phyloP scores from a whole-genome alignment of 176 grass and related monocot genomes.

The Oryza glaberrima region DNA sequence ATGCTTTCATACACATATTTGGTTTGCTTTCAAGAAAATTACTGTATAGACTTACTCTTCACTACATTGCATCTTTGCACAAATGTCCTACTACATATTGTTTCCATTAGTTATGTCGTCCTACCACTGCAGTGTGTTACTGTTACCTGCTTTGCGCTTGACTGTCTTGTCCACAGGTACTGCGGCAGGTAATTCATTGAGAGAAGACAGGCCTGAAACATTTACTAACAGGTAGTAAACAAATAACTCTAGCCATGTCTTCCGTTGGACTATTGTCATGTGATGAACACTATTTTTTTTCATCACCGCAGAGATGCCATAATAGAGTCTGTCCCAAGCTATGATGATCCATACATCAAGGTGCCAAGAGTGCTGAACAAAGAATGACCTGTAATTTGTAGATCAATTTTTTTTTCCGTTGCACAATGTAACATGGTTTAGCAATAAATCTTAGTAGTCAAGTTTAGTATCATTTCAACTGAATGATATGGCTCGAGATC shows the following conservation, averaged over 20 bases:
- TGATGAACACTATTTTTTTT: slow-evolving; percentile 13
- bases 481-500: background rate
- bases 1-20: slow-evolving; percentile 23
- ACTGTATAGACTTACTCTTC: background rate
- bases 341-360: slow-evolving; percentile 80
- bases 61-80: slow-evolving; percentile 11
- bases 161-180: slow-evolving; percentile 47
- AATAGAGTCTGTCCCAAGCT: slow-evolving; percentile 69
- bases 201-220: slow-evolving; percentile 78
- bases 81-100: background rate
- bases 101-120: background rate
- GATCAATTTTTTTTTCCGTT: background rate
- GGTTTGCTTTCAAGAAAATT: background rate
- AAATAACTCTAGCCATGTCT: background rate
- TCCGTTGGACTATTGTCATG: background rate
- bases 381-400: slow-evolving; percentile 52
- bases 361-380: slow-evolving; percentile 87
- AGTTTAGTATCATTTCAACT: background rate
- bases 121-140: background rate
- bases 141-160: slow-evolving; percentile 1
- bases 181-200: slow-evolving; percentile 37
- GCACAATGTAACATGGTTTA: slow-evolving; percentile 10
- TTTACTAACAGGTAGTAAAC: slow-evolving; percentile 70
- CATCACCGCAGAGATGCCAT: slow-evolving; percentile 64
- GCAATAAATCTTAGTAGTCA: background rate